Evolutionary conservation across 2,329 filamentous ascomycete genomes (phyloP).

Genomic region (Pseudogymnoascus sp.): DNA sequence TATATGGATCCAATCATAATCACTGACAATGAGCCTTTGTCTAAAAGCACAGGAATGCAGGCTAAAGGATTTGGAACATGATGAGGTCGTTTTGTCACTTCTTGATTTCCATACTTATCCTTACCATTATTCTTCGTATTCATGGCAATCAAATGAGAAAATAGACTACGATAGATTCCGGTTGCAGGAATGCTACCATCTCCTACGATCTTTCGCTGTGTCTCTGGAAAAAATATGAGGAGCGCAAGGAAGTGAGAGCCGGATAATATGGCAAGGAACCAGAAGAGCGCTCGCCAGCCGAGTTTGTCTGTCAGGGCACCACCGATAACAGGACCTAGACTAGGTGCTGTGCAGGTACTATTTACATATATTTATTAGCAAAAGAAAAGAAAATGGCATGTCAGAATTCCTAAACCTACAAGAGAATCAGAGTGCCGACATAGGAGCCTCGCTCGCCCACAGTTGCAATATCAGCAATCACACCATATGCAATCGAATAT

Average conservation of each 20-base stretch:
- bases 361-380: too few relatives aligned
- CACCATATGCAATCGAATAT: conserved; percentile 58
- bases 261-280: conserved; percentile 34
- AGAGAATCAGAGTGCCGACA: conserved; percentile 48
- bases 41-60: background rate
- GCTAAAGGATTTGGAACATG: background rate
- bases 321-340: conserved; percentile 34
- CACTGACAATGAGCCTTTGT: conserved; percentile 10
- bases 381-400: too few relatives aligned
- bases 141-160: too few relatives aligned
- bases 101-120: too few relatives aligned
- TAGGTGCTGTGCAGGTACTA: conserved; percentile 12
- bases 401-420: background rate
- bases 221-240: conserved; percentile 11
- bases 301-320: conserved; percentile 35
- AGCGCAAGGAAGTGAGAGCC: background rate
- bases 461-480: conserved; percentile 63
- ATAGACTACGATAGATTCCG: too few relatives aligned
- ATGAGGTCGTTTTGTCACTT: too few relatives aligned
- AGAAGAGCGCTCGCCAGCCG: conserved; percentile 38
- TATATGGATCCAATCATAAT: background rate
- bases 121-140: background rate
- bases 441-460: conserved; percentile 63
- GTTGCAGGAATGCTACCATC: conserved; percentile 25
- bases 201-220: conserved; percentile 28